Evolutionary conservation across 495 filamentous ascomycete genomes (phyloP), one percentile per base, ranked within the genome.

Genomic region (Neurospora hispaniola): DNA sequence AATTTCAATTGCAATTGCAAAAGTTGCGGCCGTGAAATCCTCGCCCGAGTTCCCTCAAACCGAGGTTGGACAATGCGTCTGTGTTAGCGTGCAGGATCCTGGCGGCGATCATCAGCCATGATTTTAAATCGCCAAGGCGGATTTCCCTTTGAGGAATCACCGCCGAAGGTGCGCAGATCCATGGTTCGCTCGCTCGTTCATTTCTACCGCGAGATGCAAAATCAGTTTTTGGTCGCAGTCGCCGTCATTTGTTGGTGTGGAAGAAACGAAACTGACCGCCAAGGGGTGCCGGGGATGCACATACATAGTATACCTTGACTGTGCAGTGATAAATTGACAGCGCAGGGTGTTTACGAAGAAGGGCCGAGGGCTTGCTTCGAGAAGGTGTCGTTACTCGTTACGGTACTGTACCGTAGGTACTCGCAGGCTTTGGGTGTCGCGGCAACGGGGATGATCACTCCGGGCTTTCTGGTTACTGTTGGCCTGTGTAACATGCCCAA

Each of bases 111-210:
- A 69, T 23, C 70, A 54, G 70, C 42, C 44, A 44, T 59, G 35
- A 71, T 42, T 42, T 42, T 46, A 27, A 23, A 71, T 69, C 54
- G 54, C 23, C 43, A 43, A 43, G 68, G 59, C 78, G 78, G 78
- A 20, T 78, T 78, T 41, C 78, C 78, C 3, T 73, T 77, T 62
- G 42, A 27, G 78, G 78, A 59, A 77, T 72, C 75, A 69, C 76
- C 78, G 75, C 75, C 76, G 75, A 59, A 20, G 42, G 68, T 27
- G 68, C 43, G 71, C 44, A 66, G 54, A 18, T 41, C 9, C 40
- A 11, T 66, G 54, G 48, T 70, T 72, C 48, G 71, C 71, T 66
- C 46, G 35, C 48, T 69, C 31, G 14, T 72, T 69, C 39, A 59
- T 5, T 23, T 71, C 38, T 72, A 9, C 16, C 69, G 39, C 38